Evolutionary conservation across 2,329 filamentous ascomycete species (phyloP), one percentile per base, ranked within the genome.

Genomic region (Aspergillus sp.): DNA sequence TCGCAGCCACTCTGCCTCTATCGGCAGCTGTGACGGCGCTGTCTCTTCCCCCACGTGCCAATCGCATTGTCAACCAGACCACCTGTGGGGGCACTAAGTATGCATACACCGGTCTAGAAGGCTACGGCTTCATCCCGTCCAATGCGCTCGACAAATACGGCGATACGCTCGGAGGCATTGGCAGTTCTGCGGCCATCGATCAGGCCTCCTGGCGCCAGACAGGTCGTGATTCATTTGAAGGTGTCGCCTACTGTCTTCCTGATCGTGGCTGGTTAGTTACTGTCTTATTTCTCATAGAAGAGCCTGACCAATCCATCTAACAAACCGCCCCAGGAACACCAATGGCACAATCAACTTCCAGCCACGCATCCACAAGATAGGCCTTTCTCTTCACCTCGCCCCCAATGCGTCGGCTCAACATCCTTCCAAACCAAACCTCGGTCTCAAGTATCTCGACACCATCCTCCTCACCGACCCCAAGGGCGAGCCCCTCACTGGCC

Each of bases 271-370:
- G 89, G 83, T 84, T 69, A 64, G 72, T 31, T 9, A 36, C 32
- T 36, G 32, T 36, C 12, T 16, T 16, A 6, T 9, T 36, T 29
- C 11, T 6, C 22, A 29, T 9, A 14, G 22, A 39, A 9, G 4
- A 32, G n/a, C 1, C 16, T 20, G 9, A 14, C 42, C 55, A 58
- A 56, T 20, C 32, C 9, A 57, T 49, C 55, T 50, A 22, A 45
- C 20, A 29, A 4, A 49, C 24, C 24, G 4, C 36, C 1, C 5
- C 50, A 81, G 79, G 87, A 91, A 91, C 69, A 90, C 88, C 0
- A 78, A 90, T 65, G 88, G 87, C 49, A 90, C 88, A 9, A 65
- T 88, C 18, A 90, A 90, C 71, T 90, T 83, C 71, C 85, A 90
- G 64, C 82, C 83, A 3, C 83, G 89, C 36, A 81, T 92, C 29